phyloP scores from a whole-genome alignment of 1,284 basidiomycete genomes.

The Marasmius sp. region DNA sequence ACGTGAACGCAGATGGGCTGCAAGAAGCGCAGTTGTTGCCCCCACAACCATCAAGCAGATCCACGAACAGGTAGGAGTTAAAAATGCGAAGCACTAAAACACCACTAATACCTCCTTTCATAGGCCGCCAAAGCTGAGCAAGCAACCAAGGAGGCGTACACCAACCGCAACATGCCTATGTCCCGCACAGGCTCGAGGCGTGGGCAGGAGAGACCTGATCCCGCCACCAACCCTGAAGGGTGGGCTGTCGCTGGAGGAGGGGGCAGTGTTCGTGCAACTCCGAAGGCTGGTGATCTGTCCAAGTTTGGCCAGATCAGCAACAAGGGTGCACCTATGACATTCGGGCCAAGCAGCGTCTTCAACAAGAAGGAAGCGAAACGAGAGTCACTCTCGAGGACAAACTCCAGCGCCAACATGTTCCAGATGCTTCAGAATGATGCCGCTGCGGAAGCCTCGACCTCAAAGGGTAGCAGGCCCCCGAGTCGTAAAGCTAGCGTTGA shows the following conservation, averaged over 20 bases:
- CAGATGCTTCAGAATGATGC: conserved; percentile 70
- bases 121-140: conserved; percentile 62
- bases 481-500: conserved; percentile 53
- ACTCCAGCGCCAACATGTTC: conserved; percentile 88
- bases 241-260: conserved; percentile 80
- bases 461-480: conserved; percentile 46
- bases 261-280: conserved; percentile 56
- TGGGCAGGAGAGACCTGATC: conserved; percentile 73
- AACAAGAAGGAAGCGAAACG: conserved; percentile 66
- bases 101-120: conserved; percentile 1
- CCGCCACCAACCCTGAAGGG: conserved; percentile 68
- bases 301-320: conserved; percentile 87
- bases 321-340: conserved; percentile 53
- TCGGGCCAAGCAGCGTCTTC: conserved; percentile 82
- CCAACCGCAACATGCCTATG: conserved; percentile 44
- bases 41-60: conserved; percentile 89
- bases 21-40: conserved; percentile 73
- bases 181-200: conserved; percentile 79
- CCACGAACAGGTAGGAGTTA: conserved; percentile 73
- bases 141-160: conserved; percentile 61
- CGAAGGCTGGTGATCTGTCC: conserved; percentile 85
- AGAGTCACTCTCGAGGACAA: conserved; percentile 74
- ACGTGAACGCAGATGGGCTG: conserved; percentile 80
- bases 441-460: conserved; percentile 41
- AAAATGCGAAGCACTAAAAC: conserved; percentile 8